Evolutionary conservation across 2,329 filamentous ascomycete genomes (phyloP).

Genomic region (Hypomyces perniciosus): DNA sequence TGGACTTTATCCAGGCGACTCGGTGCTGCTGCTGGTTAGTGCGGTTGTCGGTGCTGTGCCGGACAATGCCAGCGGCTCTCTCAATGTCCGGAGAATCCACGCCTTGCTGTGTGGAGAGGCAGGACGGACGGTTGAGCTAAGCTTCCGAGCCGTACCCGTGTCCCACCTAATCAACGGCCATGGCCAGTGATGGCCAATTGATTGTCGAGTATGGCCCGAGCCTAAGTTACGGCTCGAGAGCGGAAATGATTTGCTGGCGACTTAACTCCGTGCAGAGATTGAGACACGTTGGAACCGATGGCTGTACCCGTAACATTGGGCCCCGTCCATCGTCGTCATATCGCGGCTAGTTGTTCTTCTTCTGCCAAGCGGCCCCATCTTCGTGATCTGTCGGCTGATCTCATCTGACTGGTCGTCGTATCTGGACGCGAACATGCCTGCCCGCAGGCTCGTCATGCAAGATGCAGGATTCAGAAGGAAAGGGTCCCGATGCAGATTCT

Average conservation of each 20-base stretch:
- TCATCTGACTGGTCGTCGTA: neutral
- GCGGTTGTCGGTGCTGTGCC: neutral
- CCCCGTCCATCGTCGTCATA: too few species aligned
- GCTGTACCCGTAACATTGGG: too few species aligned
- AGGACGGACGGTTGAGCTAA: constrained; percentile 12
- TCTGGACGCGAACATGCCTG: neutral
- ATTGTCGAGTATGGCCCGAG: neutral
- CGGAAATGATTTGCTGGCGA: neutral
- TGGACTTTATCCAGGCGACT: too few species aligned
- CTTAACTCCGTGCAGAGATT: too few species aligned
- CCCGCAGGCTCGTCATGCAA: neutral
- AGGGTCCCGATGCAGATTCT: neutral
- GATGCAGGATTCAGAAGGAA: neutral
- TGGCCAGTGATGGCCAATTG: too few species aligned
- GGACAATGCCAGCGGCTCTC: neutral
- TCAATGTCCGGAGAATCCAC: constrained; percentile 4
- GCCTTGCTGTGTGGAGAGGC: constrained; percentile 7
- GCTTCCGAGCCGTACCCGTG: constrained; percentile 17
- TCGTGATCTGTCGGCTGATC: neutral
- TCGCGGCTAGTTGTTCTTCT: neutral
- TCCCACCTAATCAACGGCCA: constrained; percentile 7
- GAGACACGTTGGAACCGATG: too few species aligned
- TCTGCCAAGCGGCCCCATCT: neutral
- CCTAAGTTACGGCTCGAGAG: neutral
- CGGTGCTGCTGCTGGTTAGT: too few species aligned